Evolutionary conservation across 208 protist genomes (phyloP), one percentile per base, ranked within the genome.

Genomic region (Vickermania ingenoplastis): DNA sequence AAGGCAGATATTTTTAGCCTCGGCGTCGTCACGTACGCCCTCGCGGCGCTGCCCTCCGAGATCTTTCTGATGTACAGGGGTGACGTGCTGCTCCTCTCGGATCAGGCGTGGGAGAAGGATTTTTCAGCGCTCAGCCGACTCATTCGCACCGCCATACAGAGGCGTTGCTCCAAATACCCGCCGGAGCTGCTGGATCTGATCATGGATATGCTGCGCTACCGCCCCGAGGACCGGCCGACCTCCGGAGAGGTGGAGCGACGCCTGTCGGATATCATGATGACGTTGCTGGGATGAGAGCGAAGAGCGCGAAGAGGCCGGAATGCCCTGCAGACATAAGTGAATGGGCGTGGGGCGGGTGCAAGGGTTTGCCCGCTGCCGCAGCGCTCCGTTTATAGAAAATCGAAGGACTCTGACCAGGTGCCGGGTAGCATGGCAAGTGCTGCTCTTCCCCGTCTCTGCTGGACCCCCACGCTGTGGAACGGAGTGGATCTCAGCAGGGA

Each of bases 1-100:
- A 90, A 91, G 67, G 75, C 78, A n/a, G 87, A 94, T 69, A 72
- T 94, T 14, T 94, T 89, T 60, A 89, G 80, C 62, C 75, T 94
- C 26, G 87, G 87, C 53, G 81, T 91, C 22, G 81, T 94, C 2
- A 71, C 76, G 52, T 91, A 80, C 59, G 79, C 36, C 17, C 36
- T 45, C 36, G 36, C 36, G 36, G 36, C 36, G 17, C 36, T 45
- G 11, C 36, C 36, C 7, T 45, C 36, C 11, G 36, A 45, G 36
- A 45, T 45, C 36, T 45, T 45, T 45, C 36, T 45, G 11, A 45
- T 17, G 36, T 45, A 69, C 52, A 81, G 75, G 26, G 79, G 79
- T 0, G 68, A 77, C 27, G 61, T 50, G 41, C 48, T 84, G 31
- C 71, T 89, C 41, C 63, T 92, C 36, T 84, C 65, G 11, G 66